Base-by-base conservation (phyloP, 1,284 basidiomycete species). In the Peniophora sp. region DNA sequence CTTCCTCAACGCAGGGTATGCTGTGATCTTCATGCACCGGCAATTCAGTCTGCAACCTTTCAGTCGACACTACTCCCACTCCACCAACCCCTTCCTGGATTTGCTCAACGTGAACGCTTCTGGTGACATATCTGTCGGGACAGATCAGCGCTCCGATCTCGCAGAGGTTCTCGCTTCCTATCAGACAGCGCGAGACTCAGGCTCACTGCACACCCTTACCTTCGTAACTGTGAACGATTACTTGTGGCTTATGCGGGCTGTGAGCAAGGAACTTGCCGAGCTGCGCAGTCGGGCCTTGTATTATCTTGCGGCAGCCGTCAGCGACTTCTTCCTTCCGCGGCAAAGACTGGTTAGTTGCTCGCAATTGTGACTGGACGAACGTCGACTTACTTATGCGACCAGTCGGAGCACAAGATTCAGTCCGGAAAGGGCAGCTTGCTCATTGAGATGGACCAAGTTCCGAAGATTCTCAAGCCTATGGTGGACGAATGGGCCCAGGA, bases 321-420 rank as follows among this genome's bases (percentile, higher is more conserved):
- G 89, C 65, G 96, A 99, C 68, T 99, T 99, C 66, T 99, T 97
- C 74, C 74, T 99, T 41, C 96, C 96, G 0, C 76, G 83, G 48
- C 89, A 95, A 62, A 87, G 82, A 61, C 83, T 97, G 77, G 93
- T 92, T 58, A 56, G 83, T 74, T 20, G 16, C 23, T 47, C 34
- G 20, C 3, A 35, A 3, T n/a, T 41, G 22, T 23, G 17, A 16
- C 23, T 11, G 17, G 32, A 20, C n/a, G 2, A 3, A 20, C 8
- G 16, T 19, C 8, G 49, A 45, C 32, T 25, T 34, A 47, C 27
- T 32, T 12, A 12, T 6, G 5, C 27, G 27, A 12, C 6, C 61
- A 97, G 92, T 89, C 92, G 2, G 92, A 94, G 69, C 96, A 99
- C 73, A 99, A 99, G 72, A 98, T 99, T 45, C 96, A 99, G 65